Base-by-base conservation (phyloP, 2,329 filamentous ascomycete species). In the Drechslerella stenobrocha region DNA sequence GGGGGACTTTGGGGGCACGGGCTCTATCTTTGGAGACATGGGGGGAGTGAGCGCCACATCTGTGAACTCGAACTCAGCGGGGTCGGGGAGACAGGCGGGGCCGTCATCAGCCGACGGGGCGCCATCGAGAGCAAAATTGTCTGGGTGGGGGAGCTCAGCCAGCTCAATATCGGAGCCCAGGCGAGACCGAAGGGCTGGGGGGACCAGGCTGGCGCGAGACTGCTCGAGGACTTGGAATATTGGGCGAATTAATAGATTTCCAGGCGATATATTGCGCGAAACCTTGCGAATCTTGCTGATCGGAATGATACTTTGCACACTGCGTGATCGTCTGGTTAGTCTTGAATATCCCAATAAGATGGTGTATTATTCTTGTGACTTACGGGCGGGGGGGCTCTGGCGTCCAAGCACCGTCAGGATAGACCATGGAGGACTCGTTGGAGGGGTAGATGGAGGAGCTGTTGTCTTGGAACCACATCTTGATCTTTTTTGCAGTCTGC, bases 361-460 rank as follows among this genome's bases (percentile, higher is more conserved):
- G 47, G 24, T 48, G 22, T 48, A 15, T 37, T 20, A 40, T 57
- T 47, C 20, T 20, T n/a, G 5, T n/a, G 35, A 42, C 60, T 58
- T 48, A 66, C 60, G 60, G 47, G 22, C 30, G 37, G 28, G 52
- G 28, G 40, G 26, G 22, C 9, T 42, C 32, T 22, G 53, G 52
- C 7, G 60, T 48, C 30, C 30, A 51, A n/a, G 30, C 13, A 6
- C 42, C 46, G 6, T 47, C 26, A 22, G 44, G 23, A 42, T 48
- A 44, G 30, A 30, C 13, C 52, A 58, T 58, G 7, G 60, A 58
- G 22, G 52, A 53, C 57, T 66, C 60, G 35, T 58, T 42, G 6
- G 60, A 66, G 9, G 52, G 52, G 22, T 66, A 66, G 53, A 66
- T 28, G 24, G 60, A 66, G 20, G 60, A 66, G 52, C 60, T 37